Percentiles rank a stretch among this genome's conserved stretches.
These are phyloP conservation scores for Prunus fruticosa DNA, from an alignment of 306 rosid species.

Conservation along the genomic window DNA sequence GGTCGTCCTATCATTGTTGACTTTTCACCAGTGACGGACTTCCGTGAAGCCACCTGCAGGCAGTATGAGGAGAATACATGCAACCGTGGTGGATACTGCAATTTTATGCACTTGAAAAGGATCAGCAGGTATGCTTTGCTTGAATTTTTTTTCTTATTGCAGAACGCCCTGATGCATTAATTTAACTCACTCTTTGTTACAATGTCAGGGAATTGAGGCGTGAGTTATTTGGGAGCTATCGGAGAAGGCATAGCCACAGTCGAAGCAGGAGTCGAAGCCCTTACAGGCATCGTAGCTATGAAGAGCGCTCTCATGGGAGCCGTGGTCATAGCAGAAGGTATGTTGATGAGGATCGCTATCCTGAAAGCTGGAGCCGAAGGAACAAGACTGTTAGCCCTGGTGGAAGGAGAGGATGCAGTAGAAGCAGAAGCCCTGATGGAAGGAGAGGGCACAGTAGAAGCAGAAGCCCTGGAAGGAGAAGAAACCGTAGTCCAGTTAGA, in stretches of 20 bases:
- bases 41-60: constrained; percentile 76
- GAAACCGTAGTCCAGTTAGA: constrained; percentile 58
- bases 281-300: constrained; percentile 65
- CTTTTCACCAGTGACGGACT: constrained; percentile 69
- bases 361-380: constrained; percentile 55
- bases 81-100: constrained; percentile 74
- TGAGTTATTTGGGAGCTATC: constrained; percentile 51
- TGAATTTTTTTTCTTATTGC: neutral
- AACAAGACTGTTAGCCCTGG: constrained; percentile 63
- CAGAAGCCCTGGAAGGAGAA: constrained; percentile 52
- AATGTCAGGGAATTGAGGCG: constrained; percentile 61
- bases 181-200: neutral
- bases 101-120: constrained; percentile 74
- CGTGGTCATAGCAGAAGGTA: constrained; percentile 53
- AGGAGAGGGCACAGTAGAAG: constrained; percentile 52
- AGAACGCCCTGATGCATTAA: neutral
- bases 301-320: constrained; percentile 48
- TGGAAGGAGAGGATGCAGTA: constrained; percentile 46
- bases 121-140: constrained; percentile 45
- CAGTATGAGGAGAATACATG: constrained; percentile 74
- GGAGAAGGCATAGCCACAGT: constrained; percentile 42
- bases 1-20: constrained; percentile 79
- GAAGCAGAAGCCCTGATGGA: constrained; percentile 59
- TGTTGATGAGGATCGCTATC: constrained; percentile 62
- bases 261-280: constrained; percentile 75